A percentile compares a stretch with the other conserved stretches of the same genome.
Evolutionary conservation across 2,329 filamentous ascomycete species (phyloP).

Genomic region (Fusarium agapanthi): DNA sequence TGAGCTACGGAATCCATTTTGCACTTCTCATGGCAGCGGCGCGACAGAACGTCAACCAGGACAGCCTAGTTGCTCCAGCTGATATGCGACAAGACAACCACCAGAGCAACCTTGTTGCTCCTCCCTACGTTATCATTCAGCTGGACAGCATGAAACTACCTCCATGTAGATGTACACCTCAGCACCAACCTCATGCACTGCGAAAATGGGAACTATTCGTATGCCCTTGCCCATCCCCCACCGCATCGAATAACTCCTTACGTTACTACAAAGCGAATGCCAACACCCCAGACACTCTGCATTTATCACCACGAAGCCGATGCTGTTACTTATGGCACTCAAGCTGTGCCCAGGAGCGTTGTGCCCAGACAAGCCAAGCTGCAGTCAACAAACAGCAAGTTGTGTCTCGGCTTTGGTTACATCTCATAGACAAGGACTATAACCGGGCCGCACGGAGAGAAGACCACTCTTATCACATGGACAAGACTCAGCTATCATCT

Average conservation of each 20-base stretch:
- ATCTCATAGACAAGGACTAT: background rate
- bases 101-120: background rate
- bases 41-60: background rate
- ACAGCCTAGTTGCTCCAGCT: background rate
- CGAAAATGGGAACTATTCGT: background rate
- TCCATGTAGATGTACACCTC: background rate
- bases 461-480: background rate
- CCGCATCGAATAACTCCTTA: background rate
- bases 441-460: background rate
- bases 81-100: background rate
- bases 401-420: background rate
- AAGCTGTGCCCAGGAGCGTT: background rate
- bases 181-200: background rate
- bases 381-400: background rate
- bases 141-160: background rate
- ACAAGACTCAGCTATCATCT: rapidly evolving
- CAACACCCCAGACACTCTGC: background rate
- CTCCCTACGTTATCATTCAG: background rate
- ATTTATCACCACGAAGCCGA: rapidly evolving
- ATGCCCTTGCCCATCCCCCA: background rate
- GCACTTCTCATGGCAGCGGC: background rate
- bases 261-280: background rate
- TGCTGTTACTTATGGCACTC: background rate
- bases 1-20: background rate
- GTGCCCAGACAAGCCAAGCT: background rate